Evolutionary conservation across 2,329 filamentous ascomycete genomes (phyloP), one percentile per base, ranked within the genome.

Genomic region (Biscogniauxia mediterranea): DNA sequence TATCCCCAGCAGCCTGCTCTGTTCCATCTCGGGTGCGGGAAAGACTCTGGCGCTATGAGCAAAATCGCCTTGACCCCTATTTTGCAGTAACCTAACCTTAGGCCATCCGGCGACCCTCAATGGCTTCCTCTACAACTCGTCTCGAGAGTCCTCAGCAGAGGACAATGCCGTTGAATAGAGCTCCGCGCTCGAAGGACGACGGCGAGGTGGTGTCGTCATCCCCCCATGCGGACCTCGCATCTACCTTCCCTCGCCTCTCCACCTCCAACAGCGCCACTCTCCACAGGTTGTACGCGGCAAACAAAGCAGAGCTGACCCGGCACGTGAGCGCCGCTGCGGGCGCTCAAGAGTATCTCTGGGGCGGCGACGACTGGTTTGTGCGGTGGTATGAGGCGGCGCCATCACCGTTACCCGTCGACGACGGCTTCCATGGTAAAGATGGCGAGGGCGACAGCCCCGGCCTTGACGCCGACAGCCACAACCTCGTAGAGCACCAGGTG

Each of bases 261-360:
- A 50, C 46, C 28, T 54, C 32, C 2, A 60, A 23, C 55, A 60
- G 32, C 53, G 25, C 42, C 8, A 8, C 49, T 1, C 58, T 66
- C 13, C 61, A 64, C 20, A 52, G 57, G 20, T 55, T 65, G 5
- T 65, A 65, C 59, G 52, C 61, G 23, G 42, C 60, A 23, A 68
- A 66, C 57, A 65, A 68, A 55, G 58, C 55, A 8, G 66, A 66
- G 58, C 61, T 68, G 13, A 66, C 64, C 51, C 65, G 62, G 55
- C 64, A 68, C 52, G 54, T 68, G 59, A 65, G 60, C 58, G 46
- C 46, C 7, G 62, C 61, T 13, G 62, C 60, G 6, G 61, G 60
- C 17, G 66, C 64, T 5, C 17, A 49, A 21, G 57, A 60, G 52
- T 20, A 59, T 23, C 58, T 64, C 54, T 66, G 52, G 28, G 64